Evolutionary conservation across 441 rosid species (phyloP), one percentile per base, ranked within the genome.

Genomic region (Breynia disticha): DNA sequence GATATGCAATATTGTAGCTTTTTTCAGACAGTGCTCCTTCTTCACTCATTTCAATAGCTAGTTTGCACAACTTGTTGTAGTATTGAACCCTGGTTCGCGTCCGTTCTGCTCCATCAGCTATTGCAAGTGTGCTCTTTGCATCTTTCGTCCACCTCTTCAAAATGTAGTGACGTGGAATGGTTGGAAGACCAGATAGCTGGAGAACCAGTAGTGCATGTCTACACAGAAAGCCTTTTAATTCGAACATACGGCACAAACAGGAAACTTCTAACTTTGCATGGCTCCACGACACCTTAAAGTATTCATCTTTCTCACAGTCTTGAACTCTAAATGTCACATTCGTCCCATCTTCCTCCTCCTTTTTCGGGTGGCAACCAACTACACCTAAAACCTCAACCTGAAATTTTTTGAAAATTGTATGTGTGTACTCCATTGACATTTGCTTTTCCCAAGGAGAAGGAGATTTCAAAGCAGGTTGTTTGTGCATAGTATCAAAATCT

Each of bases 401-500:
- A 72, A 84, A 87, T 63, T 72, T 87, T 68, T 70, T 87, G 63
- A 87, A 82, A 19, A 87, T 77, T 13, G 87, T 77, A 66, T 79
- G 87, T n/a, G 96, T 84, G 63, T 87, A 87, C 21, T 82, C 59
- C 63, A 75, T 72, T 32, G 82, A 79, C 78, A 80, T 74, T 61
- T 81, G 81, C 67, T 82, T 87, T 65, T 84, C 95, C 82, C 87
- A 84, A 0, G 91, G 95, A 13, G 95, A 87, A 18, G 95, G 91
- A 64, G 93, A 87, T 69, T 79, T 87, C 60, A 82, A 39, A 14
- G 84, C 83, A 42, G 95, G 85, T 43, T 80, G 87, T 69, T 87
- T 83, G 60, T 80, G 85, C 69, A 81, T 78, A 47, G 85, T 81
- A 58, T 84, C 95, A 44, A 81, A 83, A 77, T 84, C 95, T 21